Evolutionary conservation across 1,284 basidiomycete species (phyloP).

Genomic region (Cryptococcus sp.): DNA sequence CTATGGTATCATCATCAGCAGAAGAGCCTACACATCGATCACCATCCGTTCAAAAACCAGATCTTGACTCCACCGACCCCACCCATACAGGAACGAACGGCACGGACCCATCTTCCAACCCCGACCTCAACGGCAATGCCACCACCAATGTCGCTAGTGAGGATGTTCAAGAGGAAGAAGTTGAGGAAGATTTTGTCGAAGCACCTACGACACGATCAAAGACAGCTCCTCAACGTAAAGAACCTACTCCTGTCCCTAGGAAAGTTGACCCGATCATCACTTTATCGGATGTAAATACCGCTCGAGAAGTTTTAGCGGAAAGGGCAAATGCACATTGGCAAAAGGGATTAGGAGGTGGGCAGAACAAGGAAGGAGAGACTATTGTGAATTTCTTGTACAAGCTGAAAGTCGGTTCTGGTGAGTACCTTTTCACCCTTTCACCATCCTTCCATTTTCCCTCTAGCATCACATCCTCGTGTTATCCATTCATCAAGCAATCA

Average conservation of each 20-base stretch:
- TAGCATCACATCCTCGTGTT: too few species aligned
- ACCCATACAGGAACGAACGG: too few species aligned
- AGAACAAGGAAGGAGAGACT: constrained; percentile 46
- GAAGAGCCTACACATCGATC: not conserved
- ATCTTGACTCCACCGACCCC: too few species aligned
- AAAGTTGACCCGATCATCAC: constrained; percentile 35
- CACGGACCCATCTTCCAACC: too few species aligned
- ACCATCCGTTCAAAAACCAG: too few species aligned
- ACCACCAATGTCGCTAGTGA: too few species aligned
- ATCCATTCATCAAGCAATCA: not conserved
- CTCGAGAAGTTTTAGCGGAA: constrained; percentile 39
- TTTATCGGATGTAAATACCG: constrained; percentile 38
- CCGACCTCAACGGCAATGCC: too few species aligned
- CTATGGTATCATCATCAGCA: too few species aligned
- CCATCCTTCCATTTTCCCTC: too few species aligned
- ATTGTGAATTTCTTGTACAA: constrained; percentile 48
- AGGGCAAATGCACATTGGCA: constrained; percentile 46
- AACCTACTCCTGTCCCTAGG: constrained; percentile 16
- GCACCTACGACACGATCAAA: constrained; percentile 42
- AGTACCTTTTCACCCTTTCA: constrained; percentile 13
- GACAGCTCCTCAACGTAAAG: constrained; percentile 30
- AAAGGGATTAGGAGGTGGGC: constrained; percentile 44
- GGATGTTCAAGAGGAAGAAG: constrained; percentile 5
- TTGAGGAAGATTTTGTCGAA: constrained; percentile 6
- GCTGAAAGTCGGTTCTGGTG: constrained; percentile 46